These are phyloP conservation scores for Phytopythium aichiense DNA, from an alignment of 352 stramenopile species.

Conservation along the genomic window DNA sequence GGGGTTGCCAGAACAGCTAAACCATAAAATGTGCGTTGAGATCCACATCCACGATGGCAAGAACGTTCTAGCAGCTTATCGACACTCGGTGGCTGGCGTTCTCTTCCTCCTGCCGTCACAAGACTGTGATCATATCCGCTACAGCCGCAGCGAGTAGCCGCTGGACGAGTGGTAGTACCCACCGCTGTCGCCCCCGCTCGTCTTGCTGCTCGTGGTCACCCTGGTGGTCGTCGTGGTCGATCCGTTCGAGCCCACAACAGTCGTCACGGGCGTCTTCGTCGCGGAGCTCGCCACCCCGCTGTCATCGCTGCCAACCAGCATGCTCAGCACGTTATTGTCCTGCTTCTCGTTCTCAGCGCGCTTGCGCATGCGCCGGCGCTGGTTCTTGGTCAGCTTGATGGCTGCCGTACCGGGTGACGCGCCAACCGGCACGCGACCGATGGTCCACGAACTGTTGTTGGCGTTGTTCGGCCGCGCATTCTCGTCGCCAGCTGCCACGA, in stretches of 20 bases:
- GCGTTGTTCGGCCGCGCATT: slow-evolving; percentile 23
- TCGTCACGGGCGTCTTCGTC: slow-evolving; percentile 20
- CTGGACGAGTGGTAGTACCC: slow-evolving; percentile 69
- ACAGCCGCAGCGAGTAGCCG: slow-evolving; percentile 63
- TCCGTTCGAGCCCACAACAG: slow-evolving; percentile 14
- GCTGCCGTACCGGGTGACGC: slow-evolving; percentile 21
- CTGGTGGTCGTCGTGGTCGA: slow-evolving; percentile 13
- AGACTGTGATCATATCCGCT: slow-evolving; percentile 1
- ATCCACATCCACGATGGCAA: no score
- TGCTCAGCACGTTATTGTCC: slow-evolving; percentile 48
- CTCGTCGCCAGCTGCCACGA: slow-evolving; percentile 19
- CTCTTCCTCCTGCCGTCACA: not conserved
- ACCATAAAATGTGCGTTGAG: no score
- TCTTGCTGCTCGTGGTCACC: slow-evolving; percentile 23
- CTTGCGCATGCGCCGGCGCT: slow-evolving; percentile 74
- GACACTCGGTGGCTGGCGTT: not conserved
- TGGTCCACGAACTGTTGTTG: slow-evolving; percentile 6
- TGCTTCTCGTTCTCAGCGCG: slow-evolving; percentile 72
- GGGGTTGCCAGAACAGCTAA: no score
- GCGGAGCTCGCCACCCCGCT: slow-evolving; percentile 8
- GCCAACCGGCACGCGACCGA: slow-evolving; percentile 26
- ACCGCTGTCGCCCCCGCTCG: slow-evolving; percentile 12
- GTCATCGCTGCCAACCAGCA: slow-evolving; percentile 37
- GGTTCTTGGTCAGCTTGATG: slow-evolving; percentile 73
- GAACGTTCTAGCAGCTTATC: no score